Evolutionary conservation across 2,329 filamentous ascomycete species (phyloP).

Genomic region (Penicillium sp.): DNA sequence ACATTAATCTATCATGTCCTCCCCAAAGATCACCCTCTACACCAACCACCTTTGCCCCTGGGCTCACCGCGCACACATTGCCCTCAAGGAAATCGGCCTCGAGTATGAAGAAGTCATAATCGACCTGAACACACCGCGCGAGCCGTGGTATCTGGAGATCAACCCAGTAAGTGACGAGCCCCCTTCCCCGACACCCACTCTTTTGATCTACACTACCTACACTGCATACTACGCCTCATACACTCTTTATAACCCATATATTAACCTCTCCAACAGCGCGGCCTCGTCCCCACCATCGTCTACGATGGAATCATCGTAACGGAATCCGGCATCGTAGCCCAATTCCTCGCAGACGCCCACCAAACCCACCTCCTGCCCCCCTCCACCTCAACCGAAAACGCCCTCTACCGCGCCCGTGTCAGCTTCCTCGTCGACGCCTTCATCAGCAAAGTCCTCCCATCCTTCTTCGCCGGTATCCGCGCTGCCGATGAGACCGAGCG

Average conservation of each 20-base stretch:
- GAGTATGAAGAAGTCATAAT: constrained; percentile 70
- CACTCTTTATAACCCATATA: neutral
- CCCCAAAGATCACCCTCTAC: constrained; percentile 62
- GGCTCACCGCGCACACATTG: constrained; percentile 74
- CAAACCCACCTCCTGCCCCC: constrained; percentile 64
- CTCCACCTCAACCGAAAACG: constrained; percentile 51
- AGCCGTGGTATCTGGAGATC: constrained; percentile 70
- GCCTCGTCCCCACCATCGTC: constrained; percentile 69
- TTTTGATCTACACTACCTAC: neutral
- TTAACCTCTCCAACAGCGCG: constrained; percentile 48
- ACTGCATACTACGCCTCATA: neutral
- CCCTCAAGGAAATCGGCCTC: constrained; percentile 63
- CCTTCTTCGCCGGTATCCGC: constrained; percentile 49
- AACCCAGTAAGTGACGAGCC: constrained; percentile 57
- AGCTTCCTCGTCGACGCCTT: constrained; percentile 72
- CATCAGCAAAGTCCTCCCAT: constrained; percentile 57
- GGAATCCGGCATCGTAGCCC: constrained; percentile 67
- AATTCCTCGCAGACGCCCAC: constrained; percentile 68
- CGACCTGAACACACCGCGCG: constrained; percentile 66
- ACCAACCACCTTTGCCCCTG: constrained; percentile 69
- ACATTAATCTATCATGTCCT: constrained; percentile 24
- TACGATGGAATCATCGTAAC: constrained; percentile 69
- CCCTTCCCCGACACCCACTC: neutral
- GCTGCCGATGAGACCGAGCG: constrained; percentile 52
- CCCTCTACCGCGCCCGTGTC: constrained; percentile 65